Conservation (phyloP, 352 stramenopile genomes). For the Albugo candida region DNA sequence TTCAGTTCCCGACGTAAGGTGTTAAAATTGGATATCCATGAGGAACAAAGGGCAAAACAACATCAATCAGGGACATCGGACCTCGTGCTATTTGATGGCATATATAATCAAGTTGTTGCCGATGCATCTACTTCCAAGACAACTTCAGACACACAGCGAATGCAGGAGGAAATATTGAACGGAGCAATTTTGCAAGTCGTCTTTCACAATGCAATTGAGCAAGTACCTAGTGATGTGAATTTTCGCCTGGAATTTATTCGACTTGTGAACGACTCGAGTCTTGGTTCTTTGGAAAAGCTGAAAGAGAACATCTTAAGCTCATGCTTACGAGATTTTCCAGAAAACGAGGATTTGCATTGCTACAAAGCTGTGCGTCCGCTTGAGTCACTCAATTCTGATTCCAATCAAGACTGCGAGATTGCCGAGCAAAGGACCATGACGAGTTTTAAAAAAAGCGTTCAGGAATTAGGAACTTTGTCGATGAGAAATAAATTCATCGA, state of each 20-base stretch:
- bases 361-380: slow-evolving; percentile 23
- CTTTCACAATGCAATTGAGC: slow-evolving; percentile 44
- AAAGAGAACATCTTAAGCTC: slow-evolving; percentile 58
- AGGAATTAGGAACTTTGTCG: slow-evolving; percentile 20
- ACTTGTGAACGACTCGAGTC: slow-evolving; percentile 56
- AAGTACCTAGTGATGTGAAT: slow-evolving; percentile 31
- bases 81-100: slow-evolving; percentile 14
- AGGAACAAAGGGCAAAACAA: slow-evolving; percentile 8
- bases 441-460: slow-evolving; percentile 14
- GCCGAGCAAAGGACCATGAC: neutral
- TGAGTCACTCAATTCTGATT: slow-evolving; percentile 36
- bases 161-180: slow-evolving; percentile 50
- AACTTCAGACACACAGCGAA: slow-evolving; percentile 28
- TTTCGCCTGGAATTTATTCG: slow-evolving; percentile 62
- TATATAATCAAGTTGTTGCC: slow-evolving; percentile 22
- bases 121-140: slow-evolving; percentile 4
- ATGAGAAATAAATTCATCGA: slow-evolving; percentile 16
- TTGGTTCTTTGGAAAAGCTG: slow-evolving; percentile 22
- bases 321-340: slow-evolving; percentile 34
- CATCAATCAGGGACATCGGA: slow-evolving; percentile 6
- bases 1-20: slow-evolving; percentile 47
- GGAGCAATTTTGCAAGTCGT: slow-evolving; percentile 70
- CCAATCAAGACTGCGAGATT: slow-evolving; percentile 24
- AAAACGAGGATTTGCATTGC: slow-evolving; percentile 34
- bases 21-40: slow-evolving; percentile 29